Conservation (phyloP, 1,139 yeast species). For the Magnusiomyces magnusii region DNA sequence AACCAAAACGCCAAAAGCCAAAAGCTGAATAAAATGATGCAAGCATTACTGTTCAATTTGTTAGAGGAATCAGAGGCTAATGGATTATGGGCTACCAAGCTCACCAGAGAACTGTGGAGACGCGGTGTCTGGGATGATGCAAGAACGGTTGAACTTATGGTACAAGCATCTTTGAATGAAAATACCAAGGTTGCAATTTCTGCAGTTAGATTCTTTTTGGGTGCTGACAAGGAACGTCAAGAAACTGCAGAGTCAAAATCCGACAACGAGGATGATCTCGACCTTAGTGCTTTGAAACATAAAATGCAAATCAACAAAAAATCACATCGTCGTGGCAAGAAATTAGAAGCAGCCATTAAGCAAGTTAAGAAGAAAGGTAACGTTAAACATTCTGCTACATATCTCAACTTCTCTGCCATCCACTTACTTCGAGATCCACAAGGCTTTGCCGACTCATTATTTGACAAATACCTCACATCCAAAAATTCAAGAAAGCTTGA, state of each 20-base stretch:
- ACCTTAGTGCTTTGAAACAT: constrained; percentile 55
- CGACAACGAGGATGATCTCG: constrained; percentile 51
- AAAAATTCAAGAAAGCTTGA: constrained; percentile 52
- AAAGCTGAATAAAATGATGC: constrained; percentile 79
- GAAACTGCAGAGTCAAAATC: constrained; percentile 67
- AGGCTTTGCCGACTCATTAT: constrained; percentile 86
- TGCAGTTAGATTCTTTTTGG: constrained; percentile 84
- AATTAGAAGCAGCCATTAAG: constrained; percentile 65
- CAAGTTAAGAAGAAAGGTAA: constrained; percentile 47
- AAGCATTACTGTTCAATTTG: constrained; percentile 80
- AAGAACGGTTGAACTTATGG: constrained; percentile 92
- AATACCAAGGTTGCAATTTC: constrained; percentile 84
- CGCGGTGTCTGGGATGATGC: constrained; percentile 98
- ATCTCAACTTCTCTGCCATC: constrained; percentile 86
- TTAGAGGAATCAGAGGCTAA: constrained; percentile 55
- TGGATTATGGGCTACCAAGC: constrained; percentile 94
- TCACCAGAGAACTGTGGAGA: constrained; percentile 94
- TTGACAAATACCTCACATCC: constrained; percentile 62
- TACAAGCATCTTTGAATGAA: constrained; percentile 85
- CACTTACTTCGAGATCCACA: constrained; percentile 95
- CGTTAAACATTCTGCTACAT: constrained; percentile 48
- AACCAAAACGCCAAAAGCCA: constrained; percentile 83
- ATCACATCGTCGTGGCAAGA: constrained; percentile 69
- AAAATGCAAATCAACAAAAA: constrained; percentile 79
- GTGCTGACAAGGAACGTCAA: constrained; percentile 93